Evolutionary conservation across 2,329 filamentous ascomycete species (phyloP).

Genomic region (Calycina herbarum): DNA sequence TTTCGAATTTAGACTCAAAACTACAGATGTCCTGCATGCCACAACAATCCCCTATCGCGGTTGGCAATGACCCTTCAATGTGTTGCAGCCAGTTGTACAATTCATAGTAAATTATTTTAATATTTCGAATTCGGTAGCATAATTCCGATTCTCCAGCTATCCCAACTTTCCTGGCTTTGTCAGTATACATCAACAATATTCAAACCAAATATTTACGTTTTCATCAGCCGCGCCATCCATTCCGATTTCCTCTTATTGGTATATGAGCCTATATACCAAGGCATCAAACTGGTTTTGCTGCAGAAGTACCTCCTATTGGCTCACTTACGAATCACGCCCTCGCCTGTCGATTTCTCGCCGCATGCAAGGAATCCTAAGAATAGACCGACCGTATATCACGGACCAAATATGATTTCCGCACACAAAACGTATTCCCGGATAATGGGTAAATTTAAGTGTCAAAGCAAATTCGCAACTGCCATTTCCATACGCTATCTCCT

Average conservation of each 20-base stretch:
- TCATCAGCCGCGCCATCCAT: not conserved
- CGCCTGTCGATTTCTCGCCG: conserved; percentile 8
- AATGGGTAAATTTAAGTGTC: not conserved
- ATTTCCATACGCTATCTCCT: not conserved
- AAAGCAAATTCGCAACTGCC: no score
- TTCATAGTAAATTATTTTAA: not conserved
- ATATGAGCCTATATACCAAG: not conserved
- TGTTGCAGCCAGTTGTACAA: not conserved
- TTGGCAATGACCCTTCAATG: no score
- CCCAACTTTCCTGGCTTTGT: not conserved
- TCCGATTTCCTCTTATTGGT: not conserved
- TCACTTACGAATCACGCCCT: not conserved
- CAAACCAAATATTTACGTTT: not conserved
- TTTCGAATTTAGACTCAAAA: no score
- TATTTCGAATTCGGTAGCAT: not conserved
- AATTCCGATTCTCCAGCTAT: not conserved
- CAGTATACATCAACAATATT: not conserved
- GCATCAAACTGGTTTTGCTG: not conserved
- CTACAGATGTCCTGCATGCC: not conserved
- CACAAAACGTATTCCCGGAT: not conserved
- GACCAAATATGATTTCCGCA: not conserved
- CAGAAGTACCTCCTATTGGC: conserved; percentile 3
- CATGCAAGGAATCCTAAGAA: conserved; percentile 7
- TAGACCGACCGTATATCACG: conserved; percentile 3
- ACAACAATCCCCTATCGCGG: no score